phyloP scores from a whole-genome alignment of 2,329 filamentous ascomycete genomes.

The Polytolypa hystricis region DNA sequence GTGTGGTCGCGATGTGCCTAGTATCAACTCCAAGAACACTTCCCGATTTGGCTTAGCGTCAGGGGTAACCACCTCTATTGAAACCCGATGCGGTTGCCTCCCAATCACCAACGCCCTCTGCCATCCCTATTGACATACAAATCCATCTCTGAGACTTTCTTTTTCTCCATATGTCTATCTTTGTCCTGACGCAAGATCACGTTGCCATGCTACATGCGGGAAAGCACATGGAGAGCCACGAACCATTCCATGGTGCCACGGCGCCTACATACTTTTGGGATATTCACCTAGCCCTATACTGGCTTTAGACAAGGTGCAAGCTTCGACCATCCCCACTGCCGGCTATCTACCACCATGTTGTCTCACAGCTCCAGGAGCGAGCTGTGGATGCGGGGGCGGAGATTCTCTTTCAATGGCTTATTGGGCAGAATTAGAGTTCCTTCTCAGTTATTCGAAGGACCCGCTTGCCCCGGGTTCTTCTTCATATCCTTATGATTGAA shows the following conservation, averaged over 20 bases:
- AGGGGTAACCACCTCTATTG: neutral
- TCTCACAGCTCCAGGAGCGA: too few relatives aligned
- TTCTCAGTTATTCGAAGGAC: too few relatives aligned
- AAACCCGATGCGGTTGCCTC: neutral
- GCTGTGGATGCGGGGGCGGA: too few relatives aligned
- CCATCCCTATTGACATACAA: conserved; percentile 12
- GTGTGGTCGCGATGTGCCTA: too few relatives aligned
- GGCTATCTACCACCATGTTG: too few relatives aligned
- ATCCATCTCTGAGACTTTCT: conserved; percentile 6
- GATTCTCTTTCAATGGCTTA: conserved; percentile 2
- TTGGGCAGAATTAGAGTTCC: neutral
- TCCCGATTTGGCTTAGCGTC: conserved; percentile 6
- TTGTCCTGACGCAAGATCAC: neutral
- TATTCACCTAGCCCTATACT: too few relatives aligned
- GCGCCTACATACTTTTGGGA: neutral
- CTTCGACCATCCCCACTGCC: too few relatives aligned
- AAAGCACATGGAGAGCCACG: neutral
- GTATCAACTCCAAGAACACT: too few relatives aligned
- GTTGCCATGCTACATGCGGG: neutral
- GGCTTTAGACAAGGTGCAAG: too few relatives aligned
- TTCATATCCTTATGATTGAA: neutral
- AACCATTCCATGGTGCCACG: neutral
- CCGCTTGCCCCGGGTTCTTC: neutral
- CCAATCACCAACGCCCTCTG: too few relatives aligned
- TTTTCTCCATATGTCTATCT: conserved; percentile 7